A percentile compares a stretch with the other conserved stretches of the same genome.
Evolutionary conservation across 805 yeast species (phyloP).

Genomic region (Candida palmyrensis): DNA sequence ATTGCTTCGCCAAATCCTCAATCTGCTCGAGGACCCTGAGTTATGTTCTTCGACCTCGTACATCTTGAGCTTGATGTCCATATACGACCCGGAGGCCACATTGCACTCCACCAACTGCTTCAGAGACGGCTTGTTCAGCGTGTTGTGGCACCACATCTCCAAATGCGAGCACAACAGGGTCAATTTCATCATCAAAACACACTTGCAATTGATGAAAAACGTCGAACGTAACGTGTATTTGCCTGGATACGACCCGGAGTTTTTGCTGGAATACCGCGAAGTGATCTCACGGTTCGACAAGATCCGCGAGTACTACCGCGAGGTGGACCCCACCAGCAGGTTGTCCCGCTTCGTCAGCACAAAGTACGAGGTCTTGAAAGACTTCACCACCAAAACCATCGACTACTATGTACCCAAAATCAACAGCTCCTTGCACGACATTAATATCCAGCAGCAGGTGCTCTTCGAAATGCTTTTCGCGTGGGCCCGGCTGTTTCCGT

Average conservation of each 20-base stretch:
- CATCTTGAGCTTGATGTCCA: constrained; percentile 34
- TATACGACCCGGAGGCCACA: constrained; percentile 40
- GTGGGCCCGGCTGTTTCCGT: constrained; percentile 33
- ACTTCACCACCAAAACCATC: constrained; percentile 20
- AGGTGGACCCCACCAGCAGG: constrained; percentile 4
- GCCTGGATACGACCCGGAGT: constrained; percentile 29
- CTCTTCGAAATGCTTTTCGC: constrained; percentile 28
- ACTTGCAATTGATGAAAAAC: constrained; percentile 30
- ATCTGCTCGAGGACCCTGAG: constrained; percentile 23
- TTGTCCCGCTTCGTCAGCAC: constrained; percentile 14
- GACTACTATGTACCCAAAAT: constrained; percentile 23
- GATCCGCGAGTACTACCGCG: constrained; percentile 6
- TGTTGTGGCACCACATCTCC: constrained; percentile 17
- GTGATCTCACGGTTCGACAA: constrained; percentile 22
- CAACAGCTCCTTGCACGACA: constrained; percentile 16
- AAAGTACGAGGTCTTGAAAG: constrained; percentile 18
- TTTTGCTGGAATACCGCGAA: constrained; percentile 22
- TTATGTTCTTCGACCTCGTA: constrained; percentile 31
- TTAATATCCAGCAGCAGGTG: constrained; percentile 26
- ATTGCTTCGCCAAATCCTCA: constrained; percentile 24
- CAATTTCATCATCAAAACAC: constrained; percentile 21
- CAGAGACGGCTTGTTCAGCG: constrained; percentile 35
- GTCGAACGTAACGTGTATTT: constrained; percentile 28
- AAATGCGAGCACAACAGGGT: constrained; percentile 9
- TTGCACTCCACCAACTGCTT: constrained; percentile 31